These are phyloP conservation scores for Apophysomyces elegans DNA, from an alignment of 371 early-diverging fungal species.

Conservation along the genomic window DNA sequence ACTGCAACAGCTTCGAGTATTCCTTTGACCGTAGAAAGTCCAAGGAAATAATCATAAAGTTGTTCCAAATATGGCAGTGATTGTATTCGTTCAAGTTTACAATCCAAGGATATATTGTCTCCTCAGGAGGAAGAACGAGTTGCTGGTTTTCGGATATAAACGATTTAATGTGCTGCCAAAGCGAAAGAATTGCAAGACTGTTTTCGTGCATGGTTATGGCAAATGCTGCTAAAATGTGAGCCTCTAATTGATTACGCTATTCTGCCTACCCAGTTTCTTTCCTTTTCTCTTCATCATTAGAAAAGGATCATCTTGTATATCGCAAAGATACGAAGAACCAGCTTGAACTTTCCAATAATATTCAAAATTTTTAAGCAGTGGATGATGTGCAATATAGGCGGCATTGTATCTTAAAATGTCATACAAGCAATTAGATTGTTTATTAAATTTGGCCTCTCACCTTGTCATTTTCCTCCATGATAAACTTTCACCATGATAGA, in stretches of 20 bases:
- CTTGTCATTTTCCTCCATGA: constrained; percentile 38
- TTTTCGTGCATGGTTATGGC: constrained; percentile 79
- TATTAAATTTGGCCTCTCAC: constrained; percentile 7
- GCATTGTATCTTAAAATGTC: constrained; percentile 66
- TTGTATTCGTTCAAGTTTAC: constrained; percentile 54
- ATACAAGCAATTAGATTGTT: background rate
- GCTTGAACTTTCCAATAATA: constrained; percentile 51
- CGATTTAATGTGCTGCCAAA: constrained; percentile 65
- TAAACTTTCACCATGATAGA: constrained; percentile 26
- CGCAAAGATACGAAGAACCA: constrained; percentile 37
- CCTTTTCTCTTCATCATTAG: constrained; percentile 29
- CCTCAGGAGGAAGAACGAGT: constrained; percentile 14
- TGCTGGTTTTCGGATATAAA: constrained; percentile 51
- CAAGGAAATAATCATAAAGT: constrained; percentile 39
- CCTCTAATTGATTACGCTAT: background rate
- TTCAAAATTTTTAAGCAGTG: constrained; percentile 37
- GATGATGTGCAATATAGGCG: constrained; percentile 80
- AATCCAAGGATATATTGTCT: constrained; percentile 31
- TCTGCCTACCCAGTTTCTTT: constrained; percentile 63
- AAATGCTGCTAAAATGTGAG: constrained; percentile 33
- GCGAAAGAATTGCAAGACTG: constrained; percentile 73
- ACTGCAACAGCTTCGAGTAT: constrained; percentile 78
- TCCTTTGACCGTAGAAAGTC: constrained; percentile 44
- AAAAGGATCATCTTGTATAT: constrained; percentile 42
- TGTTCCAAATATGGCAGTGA: constrained; percentile 79